Evolutionary conservation across 73 alveolate genomes (phyloP), one percentile per base, ranked within the genome.

Genomic region (Paramecium sonneborni): DNA sequence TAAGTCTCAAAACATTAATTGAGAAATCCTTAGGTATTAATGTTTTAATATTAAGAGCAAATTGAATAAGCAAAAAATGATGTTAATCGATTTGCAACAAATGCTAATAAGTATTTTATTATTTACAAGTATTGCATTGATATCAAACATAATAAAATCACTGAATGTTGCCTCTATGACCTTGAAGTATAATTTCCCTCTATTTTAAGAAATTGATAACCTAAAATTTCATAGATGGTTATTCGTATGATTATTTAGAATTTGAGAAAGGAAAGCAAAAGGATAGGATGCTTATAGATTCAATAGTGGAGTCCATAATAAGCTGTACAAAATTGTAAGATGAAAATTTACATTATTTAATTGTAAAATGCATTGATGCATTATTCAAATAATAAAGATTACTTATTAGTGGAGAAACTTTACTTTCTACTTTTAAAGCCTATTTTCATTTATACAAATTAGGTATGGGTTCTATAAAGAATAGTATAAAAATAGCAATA

Each of bases 21-120:
- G 84, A 62, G 48, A 62, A 62, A 62, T 62, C 84, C 20, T 32
- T 62, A 30, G 84, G 84, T 62, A 62, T 62, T 24, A 30, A 32
- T 26, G 24, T 0, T 62, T 32, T 62, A 62, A 62, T 34, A 39
- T 10, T 32, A 28, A 74, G 87, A 74, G 56, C 44, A 74, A 39
- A 74, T 74, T 39, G 37, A 74, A 34, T 74, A 74, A 15, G 20
- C 58, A 11, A 74, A 74, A 39, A 39, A 74, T 34, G 87, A 74
- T 74, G 38, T 37, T 21, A 74, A 74, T 74, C 8, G 87, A 38
- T 74, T 74, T 74, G 67, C 37, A 11, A 74, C 87, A 34, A 74
- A 95, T 95, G 98, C 98, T 5, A 95, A 96, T 68, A 93, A 96
- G 85, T 96, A 96, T 88, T 96, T 96, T 95, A 93, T 92, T 37